Percentiles rank a stretch among this genome's conserved stretches.
Evolutionary conservation across 2,329 filamentous ascomycete genomes (phyloP).

Genomic region (Pseudogymnoascus sp.): DNA sequence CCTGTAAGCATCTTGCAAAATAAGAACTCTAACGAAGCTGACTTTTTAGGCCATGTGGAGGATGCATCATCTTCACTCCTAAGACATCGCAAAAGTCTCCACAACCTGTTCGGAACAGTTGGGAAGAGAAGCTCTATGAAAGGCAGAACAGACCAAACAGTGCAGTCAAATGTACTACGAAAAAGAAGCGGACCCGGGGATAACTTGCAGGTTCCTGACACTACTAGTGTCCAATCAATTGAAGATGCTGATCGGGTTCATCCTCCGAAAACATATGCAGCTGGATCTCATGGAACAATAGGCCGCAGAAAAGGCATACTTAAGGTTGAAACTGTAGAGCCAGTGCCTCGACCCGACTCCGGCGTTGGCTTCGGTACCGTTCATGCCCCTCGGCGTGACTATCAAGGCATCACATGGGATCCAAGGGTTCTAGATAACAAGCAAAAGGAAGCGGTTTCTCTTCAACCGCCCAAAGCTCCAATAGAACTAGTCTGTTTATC

Average conservation of each 20-base stretch:
- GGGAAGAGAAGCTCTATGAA: slow-evolving; percentile 14
- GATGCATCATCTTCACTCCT: neutral
- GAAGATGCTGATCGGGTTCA: neutral
- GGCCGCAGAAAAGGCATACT: neutral
- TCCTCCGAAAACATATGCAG: neutral
- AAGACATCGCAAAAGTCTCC: slow-evolving; percentile 21
- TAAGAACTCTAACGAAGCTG: neutral
- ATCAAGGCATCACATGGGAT: neutral
- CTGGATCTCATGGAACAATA: neutral
- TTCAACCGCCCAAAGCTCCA: neutral
- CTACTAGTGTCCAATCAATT: neutral
- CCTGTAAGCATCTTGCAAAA: neutral
- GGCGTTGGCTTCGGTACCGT: neutral
- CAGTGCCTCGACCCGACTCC: neutral
- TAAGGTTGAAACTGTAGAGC: neutral
- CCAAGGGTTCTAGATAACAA: neutral
- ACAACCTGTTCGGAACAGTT: slow-evolving; percentile 20
- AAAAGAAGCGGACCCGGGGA: neutral
- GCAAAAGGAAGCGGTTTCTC: neutral
- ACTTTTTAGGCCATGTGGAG: neutral
- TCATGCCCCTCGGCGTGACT: neutral
- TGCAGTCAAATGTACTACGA: neutral
- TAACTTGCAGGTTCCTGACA: neutral
- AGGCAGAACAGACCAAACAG: slow-evolving; percentile 13
- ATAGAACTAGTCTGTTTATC: neutral